A percentile compares a stretch with the other conserved stretches of the same genome.
Conservation (phyloP, 2,329 filamentous ascomycete species). For the Penicillium verrucosum region DNA sequence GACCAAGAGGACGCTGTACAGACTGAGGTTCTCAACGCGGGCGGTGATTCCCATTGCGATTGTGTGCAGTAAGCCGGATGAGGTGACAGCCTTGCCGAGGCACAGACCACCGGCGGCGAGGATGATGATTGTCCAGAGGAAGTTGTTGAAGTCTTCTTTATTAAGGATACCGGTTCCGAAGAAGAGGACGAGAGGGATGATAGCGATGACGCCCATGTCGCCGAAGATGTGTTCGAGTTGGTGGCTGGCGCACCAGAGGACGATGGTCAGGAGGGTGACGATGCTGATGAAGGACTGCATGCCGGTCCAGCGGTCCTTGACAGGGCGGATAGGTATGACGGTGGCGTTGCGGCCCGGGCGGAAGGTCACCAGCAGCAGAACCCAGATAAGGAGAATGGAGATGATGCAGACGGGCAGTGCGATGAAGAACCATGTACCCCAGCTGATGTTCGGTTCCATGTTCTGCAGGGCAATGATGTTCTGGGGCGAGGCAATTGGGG, state of each 20-base stretch:
- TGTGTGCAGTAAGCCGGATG: slow-evolving; percentile 85
- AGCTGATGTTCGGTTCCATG: slow-evolving; percentile 87
- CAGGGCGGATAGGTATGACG: slow-evolving; percentile 85
- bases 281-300: slow-evolving; percentile 89
- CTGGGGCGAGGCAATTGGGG: slow-evolving; percentile 93
- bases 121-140: slow-evolving; percentile 99
- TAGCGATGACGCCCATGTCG: slow-evolving; percentile 97
- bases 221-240: slow-evolving; percentile 84
- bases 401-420: slow-evolving; percentile 88
- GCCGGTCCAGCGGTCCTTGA: slow-evolving; percentile 83
- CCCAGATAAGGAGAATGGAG: slow-evolving; percentile 84
- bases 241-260: slow-evolving; percentile 88
- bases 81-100: slow-evolving; percentile 89
- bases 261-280: slow-evolving; percentile 79
- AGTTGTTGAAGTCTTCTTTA: slow-evolving; percentile 99
- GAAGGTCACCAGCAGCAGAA: slow-evolving; percentile 80
- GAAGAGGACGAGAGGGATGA: slow-evolving; percentile 92
- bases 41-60: slow-evolving; percentile 75
- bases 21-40: slow-evolving; percentile 69
- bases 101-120: slow-evolving; percentile 89
- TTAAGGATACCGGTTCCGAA: slow-evolving; percentile 95
- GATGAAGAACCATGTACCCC: slow-evolving; percentile 97
- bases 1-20: slow-evolving; percentile 83
- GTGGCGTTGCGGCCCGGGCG: slow-evolving; percentile 78
- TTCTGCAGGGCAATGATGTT: slow-evolving; percentile 96